Percentiles rank a stretch among this genome's conserved stretches.
Evolutionary conservation across 2,329 filamentous ascomycete genomes (phyloP).

Genomic region (Colletotrichum eleusines): DNA sequence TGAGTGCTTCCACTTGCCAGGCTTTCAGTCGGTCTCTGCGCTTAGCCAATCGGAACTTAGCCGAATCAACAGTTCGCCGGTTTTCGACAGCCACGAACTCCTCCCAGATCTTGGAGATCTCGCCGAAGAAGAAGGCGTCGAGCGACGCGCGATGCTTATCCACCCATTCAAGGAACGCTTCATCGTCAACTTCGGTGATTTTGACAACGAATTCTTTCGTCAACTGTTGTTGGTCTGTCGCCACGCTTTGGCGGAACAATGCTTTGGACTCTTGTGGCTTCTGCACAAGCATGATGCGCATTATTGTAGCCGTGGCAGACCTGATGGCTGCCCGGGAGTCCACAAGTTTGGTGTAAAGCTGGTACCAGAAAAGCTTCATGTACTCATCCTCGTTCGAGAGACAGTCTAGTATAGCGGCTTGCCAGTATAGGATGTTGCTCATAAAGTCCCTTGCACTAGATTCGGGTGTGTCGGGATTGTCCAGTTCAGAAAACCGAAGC

Average conservation of each 20-base stretch:
- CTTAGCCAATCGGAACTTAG: constrained; percentile 76
- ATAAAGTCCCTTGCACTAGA: constrained; percentile 78
- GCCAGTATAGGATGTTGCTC: constrained; percentile 93
- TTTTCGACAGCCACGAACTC: constrained; percentile 89
- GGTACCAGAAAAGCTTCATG: constrained; percentile 88
- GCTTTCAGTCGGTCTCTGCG: constrained; percentile 85
- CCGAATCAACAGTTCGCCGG: constrained; percentile 79
- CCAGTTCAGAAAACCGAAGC: constrained; percentile 85
- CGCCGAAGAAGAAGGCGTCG: constrained; percentile 84
- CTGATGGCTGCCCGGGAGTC: constrained; percentile 76
- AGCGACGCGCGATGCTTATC: constrained; percentile 83
- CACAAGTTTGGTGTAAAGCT: constrained; percentile 90
- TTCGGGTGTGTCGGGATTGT: constrained; percentile 72
- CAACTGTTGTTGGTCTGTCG: constrained; percentile 77
- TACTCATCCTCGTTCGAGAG: constrained; percentile 84
- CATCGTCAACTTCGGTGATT: constrained; percentile 88
- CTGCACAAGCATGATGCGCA: constrained; percentile 93
- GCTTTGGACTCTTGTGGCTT: constrained; percentile 85
- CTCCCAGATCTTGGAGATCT: constrained; percentile 87
- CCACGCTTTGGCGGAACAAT: constrained; percentile 79
- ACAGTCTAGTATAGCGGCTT: constrained; percentile 85
- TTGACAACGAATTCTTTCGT: constrained; percentile 84
- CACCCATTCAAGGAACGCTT: constrained; percentile 89
- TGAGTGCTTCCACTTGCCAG: constrained; percentile 79
- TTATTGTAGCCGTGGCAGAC: constrained; percentile 82